phyloP scores from a whole-genome alignment of 1,284 basidiomycete genomes.

The Pyrrhoderma lamaoense region DNA sequence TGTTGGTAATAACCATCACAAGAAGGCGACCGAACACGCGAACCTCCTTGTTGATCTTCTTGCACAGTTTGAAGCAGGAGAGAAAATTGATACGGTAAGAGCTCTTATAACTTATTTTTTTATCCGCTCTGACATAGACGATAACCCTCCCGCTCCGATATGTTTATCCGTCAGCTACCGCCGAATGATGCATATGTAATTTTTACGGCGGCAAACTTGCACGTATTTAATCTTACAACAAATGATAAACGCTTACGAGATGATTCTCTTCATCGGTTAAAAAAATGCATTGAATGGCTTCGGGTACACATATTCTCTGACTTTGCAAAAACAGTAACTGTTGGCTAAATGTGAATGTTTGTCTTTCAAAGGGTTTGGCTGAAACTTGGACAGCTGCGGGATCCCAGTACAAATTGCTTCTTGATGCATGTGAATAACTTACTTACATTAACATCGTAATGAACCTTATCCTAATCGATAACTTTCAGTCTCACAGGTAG shows the following conservation, averaged over 20 bases:
- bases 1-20: constrained; percentile 15
- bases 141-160: not conserved
- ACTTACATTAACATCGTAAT: not conserved
- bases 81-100: constrained; percentile 15
- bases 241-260: constrained; percentile 14
- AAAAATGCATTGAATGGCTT: constrained; percentile 18
- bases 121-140: not conserved
- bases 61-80: constrained; percentile 14
- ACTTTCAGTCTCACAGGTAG: constrained; percentile 12
- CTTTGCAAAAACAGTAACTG: not conserved
- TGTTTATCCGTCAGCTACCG: constrained; percentile 13
- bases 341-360: not conserved
- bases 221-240: constrained; percentile 16
- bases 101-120: not conserved
- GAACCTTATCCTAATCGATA: not conserved
- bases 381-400: constrained; percentile 17
- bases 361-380: constrained; percentile 12
- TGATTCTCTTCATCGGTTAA: constrained; percentile 10
- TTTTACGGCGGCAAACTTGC: constrained; percentile 16
- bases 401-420: constrained; percentile 15
- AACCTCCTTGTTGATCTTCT: constrained; percentile 18
- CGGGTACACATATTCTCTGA: constrained; percentile 4
- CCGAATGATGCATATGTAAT: constrained; percentile 18
- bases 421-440: constrained; percentile 16
- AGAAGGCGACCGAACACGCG: constrained; percentile 17